Conservation (phyloP, 2,329 filamentous ascomycete genomes). For the Epichloe amarillans region DNA sequence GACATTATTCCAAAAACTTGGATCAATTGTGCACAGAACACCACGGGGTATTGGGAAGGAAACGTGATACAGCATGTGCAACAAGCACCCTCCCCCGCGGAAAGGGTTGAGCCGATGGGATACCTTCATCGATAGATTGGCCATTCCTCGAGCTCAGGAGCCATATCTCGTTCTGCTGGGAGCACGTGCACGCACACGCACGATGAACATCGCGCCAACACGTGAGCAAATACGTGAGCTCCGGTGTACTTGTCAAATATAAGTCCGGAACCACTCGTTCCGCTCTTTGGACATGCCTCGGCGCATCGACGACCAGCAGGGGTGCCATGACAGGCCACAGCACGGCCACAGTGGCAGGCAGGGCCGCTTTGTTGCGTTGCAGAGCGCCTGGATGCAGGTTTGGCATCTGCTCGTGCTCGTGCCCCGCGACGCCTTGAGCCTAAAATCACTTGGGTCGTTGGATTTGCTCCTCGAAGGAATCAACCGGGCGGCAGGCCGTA, state of each 20-base stretch:
- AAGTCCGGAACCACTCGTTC: background rate
- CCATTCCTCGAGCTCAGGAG: background rate
- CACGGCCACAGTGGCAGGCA: conserved; percentile 1
- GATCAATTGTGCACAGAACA: background rate
- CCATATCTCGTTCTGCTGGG: background rate
- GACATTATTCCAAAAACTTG: background rate
- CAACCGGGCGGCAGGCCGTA: background rate
- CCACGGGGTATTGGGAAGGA: background rate
- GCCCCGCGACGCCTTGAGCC: background rate
- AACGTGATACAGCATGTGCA: background rate
- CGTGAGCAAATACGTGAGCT: too few species aligned
- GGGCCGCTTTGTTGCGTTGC: conserved; percentile 1
- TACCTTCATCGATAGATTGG: background rate
- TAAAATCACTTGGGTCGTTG: background rate
- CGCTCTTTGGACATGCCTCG: background rate
- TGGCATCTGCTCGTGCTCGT: conserved; percentile 1
- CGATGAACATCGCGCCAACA: background rate
- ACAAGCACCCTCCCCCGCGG: background rate
- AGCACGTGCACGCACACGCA: background rate
- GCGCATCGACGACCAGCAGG: background rate
- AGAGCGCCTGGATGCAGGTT: conserved; percentile 2
- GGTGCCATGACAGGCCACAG: conserved; percentile 2
- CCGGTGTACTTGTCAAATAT: background rate
- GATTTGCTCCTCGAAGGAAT: background rate
- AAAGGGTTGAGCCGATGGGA: background rate